phyloP scores from a whole-genome alignment of 2,329 filamentous ascomycete species.

The Monilinia laxa region DNA sequence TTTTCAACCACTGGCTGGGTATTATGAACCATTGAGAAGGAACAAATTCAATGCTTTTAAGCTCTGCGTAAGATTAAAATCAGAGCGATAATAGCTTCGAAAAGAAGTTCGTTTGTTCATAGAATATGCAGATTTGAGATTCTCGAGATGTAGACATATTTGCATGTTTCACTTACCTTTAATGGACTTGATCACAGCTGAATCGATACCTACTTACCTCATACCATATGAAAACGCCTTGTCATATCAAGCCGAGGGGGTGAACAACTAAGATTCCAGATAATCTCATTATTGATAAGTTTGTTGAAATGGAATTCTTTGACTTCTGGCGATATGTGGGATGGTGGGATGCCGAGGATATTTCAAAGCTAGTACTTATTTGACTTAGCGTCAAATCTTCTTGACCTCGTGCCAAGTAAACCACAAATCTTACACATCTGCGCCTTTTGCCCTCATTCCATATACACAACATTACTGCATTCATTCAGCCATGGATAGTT shows the following conservation, averaged over 20 bases:
- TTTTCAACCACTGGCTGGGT: no score
- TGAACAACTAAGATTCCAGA: neutral
- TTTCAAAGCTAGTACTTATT: neutral
- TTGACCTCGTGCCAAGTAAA: neutral
- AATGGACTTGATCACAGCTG: neutral
- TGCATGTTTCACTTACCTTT: slow-evolving; percentile 3
- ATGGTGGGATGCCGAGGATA: slow-evolving; percentile 13
- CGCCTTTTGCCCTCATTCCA: neutral
- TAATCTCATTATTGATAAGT: neutral
- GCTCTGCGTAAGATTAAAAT: neutral
- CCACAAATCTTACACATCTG: neutral
- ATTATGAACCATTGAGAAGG: neutral
- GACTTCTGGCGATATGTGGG: slow-evolving; percentile 2
- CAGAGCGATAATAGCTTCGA: neutral
- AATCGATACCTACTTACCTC: neutral
- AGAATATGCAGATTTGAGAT: neutral
- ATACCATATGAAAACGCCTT: neutral
- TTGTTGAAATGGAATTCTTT: neutral
- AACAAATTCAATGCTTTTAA: neutral
- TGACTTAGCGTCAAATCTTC: neutral
- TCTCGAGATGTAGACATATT: slow-evolving; percentile 13
- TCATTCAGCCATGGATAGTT: neutral
- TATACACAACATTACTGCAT: neutral
- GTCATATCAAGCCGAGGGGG: neutral
- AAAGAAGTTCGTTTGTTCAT: neutral